Evolutionary conservation across 768 basidiomycete species (phyloP), one percentile per base, ranked within the genome.

Genomic region (Boletales sp.): DNA sequence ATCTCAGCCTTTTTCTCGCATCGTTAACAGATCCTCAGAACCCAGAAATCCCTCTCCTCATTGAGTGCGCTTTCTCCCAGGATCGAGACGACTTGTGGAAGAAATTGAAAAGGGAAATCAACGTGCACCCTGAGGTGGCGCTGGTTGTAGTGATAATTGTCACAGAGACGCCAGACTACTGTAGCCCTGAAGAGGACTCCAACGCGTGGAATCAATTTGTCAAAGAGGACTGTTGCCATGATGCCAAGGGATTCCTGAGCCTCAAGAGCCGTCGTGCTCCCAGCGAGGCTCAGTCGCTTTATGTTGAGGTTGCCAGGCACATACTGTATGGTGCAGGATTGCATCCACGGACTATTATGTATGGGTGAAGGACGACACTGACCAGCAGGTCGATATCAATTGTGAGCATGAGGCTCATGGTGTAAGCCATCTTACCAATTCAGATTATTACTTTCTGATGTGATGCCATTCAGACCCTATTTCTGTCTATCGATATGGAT

Each of bases 41-140:
- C 7, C 31, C 37, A 8, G 8, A 27, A 30, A 30, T 51, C 18
- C 39, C 38, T 2, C 0, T 45, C 35, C 4, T 46, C 5, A 24
- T 35, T 7, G 44, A 51, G 29, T 51, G 50, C 11, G 7, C 34
- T 12, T 51, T 51, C 38, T 51, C 27, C 39, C 44, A 51, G 43
- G 19, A 46, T 14, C 12, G 8, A 8, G 17, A 14, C 15, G 15
- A 15, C 7, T 29, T 48, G 27, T 19, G 17, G 39, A 40, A 14
- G 19, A 51, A 51, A 19, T 18, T 43, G 27, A 42, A 38, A 18
- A 24, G 21, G 6, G 45, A 51, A 15, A 36, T 51, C 10, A 8
- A n/a, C 38, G 34, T 19, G 1, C 50, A 43, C 34, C 45, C 35
- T 2, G 40, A 51, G 18, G 45, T 51, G 3, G 27, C 34, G 19